Evolutionary conservation across 352 stramenopile species (phyloP), one percentile per base, ranked within the genome.

Genomic region (Globisporangium viniferum): DNA sequence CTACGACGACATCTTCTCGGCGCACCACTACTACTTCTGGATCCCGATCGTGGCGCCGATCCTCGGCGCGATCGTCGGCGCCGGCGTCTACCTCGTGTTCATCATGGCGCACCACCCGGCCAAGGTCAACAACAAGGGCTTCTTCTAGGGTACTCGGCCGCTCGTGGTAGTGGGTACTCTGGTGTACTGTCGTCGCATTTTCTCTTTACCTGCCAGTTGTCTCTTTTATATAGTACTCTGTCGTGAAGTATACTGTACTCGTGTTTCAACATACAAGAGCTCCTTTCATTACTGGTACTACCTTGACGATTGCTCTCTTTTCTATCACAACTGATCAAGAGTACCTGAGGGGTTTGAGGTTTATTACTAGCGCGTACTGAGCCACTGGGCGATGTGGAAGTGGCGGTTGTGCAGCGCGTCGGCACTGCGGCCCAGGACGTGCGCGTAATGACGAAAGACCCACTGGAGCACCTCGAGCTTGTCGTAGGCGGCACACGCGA

Each of bases 61-160:
- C 1, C 15, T 79, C 48, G 75, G 75, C 15, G 69, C 39, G 29
- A 62, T 76, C 27, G 15, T 77, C 48, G 75, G 75, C 7, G 54
- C 29, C n/a, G 64, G 44, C 9, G 59, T 72, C 20, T 81, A 81
- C 70, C 39, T 76, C 41, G 44, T 77, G 4, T 59, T 68, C 29
- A 73, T 81, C 64, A 70, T 70, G 70, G 67, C 56, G n/a, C 72
- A 81, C 71, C 73, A 81, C 73, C 72, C 72, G 20, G 35, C 53
- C 35, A 61, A 56, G 41, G 71, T 76, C 36, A 59, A 55, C 29
- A 62, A 61, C 59, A 69, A 76, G 57, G 60, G 63, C 46, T 76
- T 76, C 67, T 76, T 76, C 54, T 76, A 68, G 62, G 27, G 31
- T 33, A 14, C 12, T 14, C 39, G 5, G 39, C 39, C 6, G 12